Evolutionary conservation across 2,329 filamentous ascomycete species (phyloP), one percentile per base, ranked within the genome.

Genomic region (Aspergillus jensenii): DNA sequence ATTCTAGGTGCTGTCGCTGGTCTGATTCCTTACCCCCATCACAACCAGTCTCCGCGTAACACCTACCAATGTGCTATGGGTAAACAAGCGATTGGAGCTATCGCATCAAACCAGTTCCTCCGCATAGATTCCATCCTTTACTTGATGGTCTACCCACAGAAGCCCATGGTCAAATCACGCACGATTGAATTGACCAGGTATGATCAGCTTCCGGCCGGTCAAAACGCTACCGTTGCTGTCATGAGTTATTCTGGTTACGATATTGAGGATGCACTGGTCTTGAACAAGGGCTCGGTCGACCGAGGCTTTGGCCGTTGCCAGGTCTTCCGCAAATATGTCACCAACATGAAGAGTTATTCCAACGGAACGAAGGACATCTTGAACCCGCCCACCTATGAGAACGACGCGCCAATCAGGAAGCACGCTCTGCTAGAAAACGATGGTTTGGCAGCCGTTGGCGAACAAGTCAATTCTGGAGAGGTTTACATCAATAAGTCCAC

Each of bases 41-140:
- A 99, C 81, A 99, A 99, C 76, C 95, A 99, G 75, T 99, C 96
- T 15, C 95, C 95, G 9, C 85, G 95, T 82, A 99, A 99, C 73
- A 99, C 95, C 0, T 99, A 99, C 71, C 93, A 98, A 82, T 97
- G 93, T 78, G 95, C 95, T 78, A 99, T 99, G 95, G 95, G 95
- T 84, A 99, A 99, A 79, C 95, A 99, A 89, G 95, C 95, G 40
- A 98, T 99, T 73, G 95, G 95, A 35, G 93, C 93, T 35, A 98
- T 99, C 71, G 95, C 93, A 15, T 96, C 96, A 72, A 99, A 99
- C 72, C 95, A 99, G 74, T 96, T 97, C 78, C 90, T 93, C 68
- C 88, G 95, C 56, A 97, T 99, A 73, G 95, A 99, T 70, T 98
- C 93, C 0, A 82, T 99, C 15, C 85, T 99, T 6, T 98, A 97